phyloP scores from a whole-genome alignment of 2,329 filamentous ascomycete species.

The Pseudogymnoascus sp. region DNA sequence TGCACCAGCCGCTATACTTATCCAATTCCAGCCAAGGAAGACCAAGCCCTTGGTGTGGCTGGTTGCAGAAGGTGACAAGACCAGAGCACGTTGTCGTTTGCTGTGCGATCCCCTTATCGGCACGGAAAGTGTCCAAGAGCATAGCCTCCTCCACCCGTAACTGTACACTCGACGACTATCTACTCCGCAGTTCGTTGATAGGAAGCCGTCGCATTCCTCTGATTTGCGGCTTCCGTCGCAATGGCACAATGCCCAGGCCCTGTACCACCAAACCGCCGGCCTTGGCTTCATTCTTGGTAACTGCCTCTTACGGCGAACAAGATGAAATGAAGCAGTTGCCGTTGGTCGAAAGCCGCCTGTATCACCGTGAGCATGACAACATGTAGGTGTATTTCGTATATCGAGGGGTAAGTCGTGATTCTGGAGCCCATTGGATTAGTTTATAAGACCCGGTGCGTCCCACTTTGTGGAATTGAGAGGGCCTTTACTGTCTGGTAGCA shows the following conservation, averaged over 20 bases:
- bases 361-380: background rate
- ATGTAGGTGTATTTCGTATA: background rate
- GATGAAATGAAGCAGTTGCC: background rate
- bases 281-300: slow-evolving; percentile 1
- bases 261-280: background rate
- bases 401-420: background rate
- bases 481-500: background rate
- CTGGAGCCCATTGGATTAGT: background rate
- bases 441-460: background rate
- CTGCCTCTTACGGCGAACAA: background rate
- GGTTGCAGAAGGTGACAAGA: slow-evolving; percentile 6
- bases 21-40: background rate
- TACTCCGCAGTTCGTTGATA: background rate
- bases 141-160: background rate
- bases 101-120: background rate
- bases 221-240: slow-evolving; percentile 6
- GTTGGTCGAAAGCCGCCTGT: background rate
- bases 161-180: background rate
- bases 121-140: background rate
- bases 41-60: slow-evolving; percentile 5
- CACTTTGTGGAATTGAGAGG: background rate
- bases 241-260: background rate
- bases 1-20: background rate
- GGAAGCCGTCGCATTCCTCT: background rate
- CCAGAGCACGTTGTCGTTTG: background rate